Conservation (phyloP, 345 rosid species). For the Aquilaria yunnanensis region DNA sequence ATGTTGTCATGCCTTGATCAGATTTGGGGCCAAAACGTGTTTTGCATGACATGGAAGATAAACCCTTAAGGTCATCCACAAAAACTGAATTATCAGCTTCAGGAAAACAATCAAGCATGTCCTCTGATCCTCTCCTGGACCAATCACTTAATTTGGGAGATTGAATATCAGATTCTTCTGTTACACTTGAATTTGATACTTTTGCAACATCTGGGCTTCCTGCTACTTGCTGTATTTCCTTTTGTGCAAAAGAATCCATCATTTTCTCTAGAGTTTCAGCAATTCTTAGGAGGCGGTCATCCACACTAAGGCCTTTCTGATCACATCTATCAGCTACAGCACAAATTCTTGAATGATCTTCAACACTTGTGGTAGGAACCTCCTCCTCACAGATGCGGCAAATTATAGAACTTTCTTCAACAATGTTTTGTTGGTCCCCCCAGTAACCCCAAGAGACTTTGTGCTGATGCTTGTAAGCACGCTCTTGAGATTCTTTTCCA, state of each 20-base stretch:
- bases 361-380: conserved; percentile 81
- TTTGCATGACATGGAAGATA: conserved; percentile 91
- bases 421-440: conserved; percentile 65
- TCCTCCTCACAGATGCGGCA: conserved; percentile 99
- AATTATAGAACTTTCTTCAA: conserved; percentile 84
- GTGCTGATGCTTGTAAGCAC: conserved; percentile 74
- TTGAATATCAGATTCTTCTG: conserved; percentile 79
- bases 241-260: conserved; percentile 65
- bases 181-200: conserved; percentile 80
- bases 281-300: conserved; percentile 82
- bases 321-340: conserved; percentile 94
- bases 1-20: conserved; percentile 96
- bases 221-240: conserved; percentile 57
- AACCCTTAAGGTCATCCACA: conserved; percentile 90
- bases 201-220: conserved; percentile 92
- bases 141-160: conserved; percentile 97
- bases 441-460: conserved; percentile 95
- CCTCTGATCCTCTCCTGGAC: conserved; percentile 97
- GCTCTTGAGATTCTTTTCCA: conserved; percentile 57
- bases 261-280: conserved; percentile 91
- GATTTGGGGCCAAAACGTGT: conserved; percentile 96
- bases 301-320: conserved; percentile 74
- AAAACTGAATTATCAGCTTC: conserved; percentile 73
- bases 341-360: conserved; percentile 95
- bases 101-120: conserved; percentile 95